These are phyloP conservation scores for Saccharomycopsis selenospora DNA, from an alignment of 805 yeast genomes.

Conservation along the genomic window DNA sequence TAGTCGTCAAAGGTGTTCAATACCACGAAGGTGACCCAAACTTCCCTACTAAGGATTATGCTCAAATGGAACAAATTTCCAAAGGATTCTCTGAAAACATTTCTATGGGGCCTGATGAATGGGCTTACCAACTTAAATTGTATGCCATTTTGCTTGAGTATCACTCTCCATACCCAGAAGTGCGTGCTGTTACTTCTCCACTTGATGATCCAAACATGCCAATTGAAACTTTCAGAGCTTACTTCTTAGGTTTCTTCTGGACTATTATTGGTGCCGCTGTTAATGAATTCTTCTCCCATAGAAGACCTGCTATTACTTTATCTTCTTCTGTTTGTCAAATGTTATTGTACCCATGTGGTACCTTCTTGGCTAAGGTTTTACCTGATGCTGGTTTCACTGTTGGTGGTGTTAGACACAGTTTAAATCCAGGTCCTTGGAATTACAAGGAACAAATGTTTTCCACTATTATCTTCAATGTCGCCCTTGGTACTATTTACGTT, in stretches of 20 bases:
- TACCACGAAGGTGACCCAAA: constrained; percentile 44
- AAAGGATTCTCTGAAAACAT: constrained; percentile 24
- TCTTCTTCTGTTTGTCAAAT: constrained; percentile 38
- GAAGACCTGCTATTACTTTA: constrained; percentile 43
- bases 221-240: constrained; percentile 40
- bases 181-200: constrained; percentile 51
- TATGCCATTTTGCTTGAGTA: constrained; percentile 33
- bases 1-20: constrained; percentile 33
- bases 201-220: constrained; percentile 41
- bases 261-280: constrained; percentile 45
- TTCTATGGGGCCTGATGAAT: constrained; percentile 21
- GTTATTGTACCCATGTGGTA: constrained; percentile 39
- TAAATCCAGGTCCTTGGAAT: constrained; percentile 61
- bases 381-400: constrained; percentile 39
- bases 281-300: constrained; percentile 48
- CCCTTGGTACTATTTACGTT: constrained; percentile 31
- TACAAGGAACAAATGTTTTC: constrained; percentile 59
- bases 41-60: constrained; percentile 33
- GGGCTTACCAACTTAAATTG: constrained; percentile 23
- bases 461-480: constrained; percentile 36
- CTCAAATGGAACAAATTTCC: constrained; percentile 27
- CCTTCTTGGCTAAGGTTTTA: constrained; percentile 32
- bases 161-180: constrained; percentile 58
- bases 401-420: constrained; percentile 33
- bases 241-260: constrained; percentile 36